phyloP scores from a whole-genome alignment of 2,329 filamentous ascomycete genomes.

The Exophiala alcalophila region DNA sequence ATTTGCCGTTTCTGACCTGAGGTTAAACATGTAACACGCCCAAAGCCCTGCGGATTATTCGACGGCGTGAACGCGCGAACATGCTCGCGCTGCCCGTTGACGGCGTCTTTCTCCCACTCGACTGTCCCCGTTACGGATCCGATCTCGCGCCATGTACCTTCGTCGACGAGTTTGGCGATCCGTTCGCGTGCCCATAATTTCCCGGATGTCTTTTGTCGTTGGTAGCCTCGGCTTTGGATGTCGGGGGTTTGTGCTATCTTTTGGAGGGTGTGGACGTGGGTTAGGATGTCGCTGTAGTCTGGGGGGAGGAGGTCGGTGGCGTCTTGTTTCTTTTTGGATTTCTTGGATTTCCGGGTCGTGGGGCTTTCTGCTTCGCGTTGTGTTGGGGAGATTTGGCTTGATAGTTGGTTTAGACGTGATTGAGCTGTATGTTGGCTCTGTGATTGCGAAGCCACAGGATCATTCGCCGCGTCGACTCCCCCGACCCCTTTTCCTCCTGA shows the following conservation, averaged over 20 bases:
- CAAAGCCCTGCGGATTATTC: conserved; percentile 63
- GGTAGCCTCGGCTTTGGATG: conserved; percentile 54
- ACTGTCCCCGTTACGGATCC: conserved; percentile 61
- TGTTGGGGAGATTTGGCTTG: conserved; percentile 40
- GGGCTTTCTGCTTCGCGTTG: conserved; percentile 28
- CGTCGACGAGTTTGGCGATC: conserved; percentile 56
- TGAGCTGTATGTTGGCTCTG: conserved; percentile 2
- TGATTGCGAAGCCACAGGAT: conserved; percentile 13
- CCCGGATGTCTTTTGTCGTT: conserved; percentile 60
- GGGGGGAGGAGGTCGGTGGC: conserved; percentile 45
- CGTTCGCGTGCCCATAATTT: conserved; percentile 65
- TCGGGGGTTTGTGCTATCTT: conserved; percentile 56
- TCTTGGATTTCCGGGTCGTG: conserved; percentile 32
- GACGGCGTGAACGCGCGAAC: conserved; percentile 54
- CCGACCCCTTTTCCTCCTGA: neutral
- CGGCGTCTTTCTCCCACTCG: conserved; percentile 47
- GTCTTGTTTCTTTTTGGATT: conserved; percentile 19
- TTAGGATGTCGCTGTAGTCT: conserved; percentile 62
- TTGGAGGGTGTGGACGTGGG: conserved; percentile 51
- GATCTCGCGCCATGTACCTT: conserved; percentile 56
- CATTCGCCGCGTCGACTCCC: conserved; percentile 1
- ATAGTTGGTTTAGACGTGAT: conserved; percentile 48
- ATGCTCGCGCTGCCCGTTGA: conserved; percentile 45
- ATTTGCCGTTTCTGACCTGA: conserved; percentile 49
- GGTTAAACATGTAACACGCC: conserved; percentile 39